Evolutionary conservation across 805 yeast genomes (phyloP), one percentile per base, ranked within the genome.

Genomic region (Starmerella gropengiesseri): DNA sequence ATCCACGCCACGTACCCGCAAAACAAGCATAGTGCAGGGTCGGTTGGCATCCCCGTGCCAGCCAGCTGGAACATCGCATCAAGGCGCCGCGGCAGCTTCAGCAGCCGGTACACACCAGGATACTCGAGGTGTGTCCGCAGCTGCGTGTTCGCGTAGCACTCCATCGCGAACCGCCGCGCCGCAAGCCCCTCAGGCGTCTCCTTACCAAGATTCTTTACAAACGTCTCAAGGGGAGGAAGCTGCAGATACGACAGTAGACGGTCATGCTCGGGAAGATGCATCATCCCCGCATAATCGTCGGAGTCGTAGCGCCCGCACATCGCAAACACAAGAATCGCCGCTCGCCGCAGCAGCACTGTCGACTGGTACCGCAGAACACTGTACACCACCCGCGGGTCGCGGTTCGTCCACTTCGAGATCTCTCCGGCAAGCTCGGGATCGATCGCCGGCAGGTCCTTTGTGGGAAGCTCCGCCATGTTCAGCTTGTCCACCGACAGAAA

Each of bases 11-110:
- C 67, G 9, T 64, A 62, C 1, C 86, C 91, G 62, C 98, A 91
- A 48, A 78, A 79, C 42, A 89, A 62, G 55, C 98, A 89, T 8
- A 89, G 65, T 0, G 94, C 95, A 0, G 94, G 91, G 50, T 87
- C 94, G 3, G 62, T 48, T 0, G 70, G 65, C 14, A 51, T 41
- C 14, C 31, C 37, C 14, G 22, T 40, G 9, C 48, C 53, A 1
- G 46, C 35, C 14, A 42, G 30, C 3, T 83, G 77, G 62, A 81
- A 83, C 49, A 85, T 77, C 29, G 65, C 67, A 55, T 81, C 87
- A 46, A 84, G 60, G 39, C 81, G 68, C 2, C 63, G 59, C 0
- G 95, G 95, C 14, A 86, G 65, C 25, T 70, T 66, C 18, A 81
- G 66, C 37, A 86, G 64, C 31, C 69, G 66, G n/a, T 79, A 62